Evolutionary conservation across 805 yeast genomes (phyloP).

Genomic region (Kuraishia floccosa): DNA sequence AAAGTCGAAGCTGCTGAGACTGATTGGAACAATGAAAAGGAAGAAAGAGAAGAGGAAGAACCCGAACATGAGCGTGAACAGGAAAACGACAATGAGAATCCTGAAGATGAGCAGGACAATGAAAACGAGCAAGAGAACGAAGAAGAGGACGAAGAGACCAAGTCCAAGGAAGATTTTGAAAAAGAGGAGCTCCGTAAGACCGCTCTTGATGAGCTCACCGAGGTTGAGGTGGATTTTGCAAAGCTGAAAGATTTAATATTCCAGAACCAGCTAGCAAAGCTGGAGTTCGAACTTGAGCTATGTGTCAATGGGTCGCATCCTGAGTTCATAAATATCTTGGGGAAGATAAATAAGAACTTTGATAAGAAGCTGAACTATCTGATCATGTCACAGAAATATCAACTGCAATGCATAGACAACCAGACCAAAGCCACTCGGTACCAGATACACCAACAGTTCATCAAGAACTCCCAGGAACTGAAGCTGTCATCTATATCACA

Average conservation of each 20-base stretch:
- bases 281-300: conserved; percentile 76
- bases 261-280: conserved; percentile 67
- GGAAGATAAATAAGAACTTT: conserved; percentile 60
- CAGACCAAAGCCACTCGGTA: conserved; percentile 76
- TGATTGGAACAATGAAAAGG: conserved; percentile 3
- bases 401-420: conserved; percentile 62
- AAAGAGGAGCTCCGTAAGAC: conserved; percentile 36
- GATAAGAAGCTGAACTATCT: conserved; percentile 45
- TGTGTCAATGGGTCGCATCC: conserved; percentile 90
- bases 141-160: conserved; percentile 7
- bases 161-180: conserved; percentile 11
- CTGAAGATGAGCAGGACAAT: conserved; percentile 5
- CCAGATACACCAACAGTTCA: conserved; percentile 73
- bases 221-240: conserved; percentile 82
- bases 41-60: conserved; percentile 2
- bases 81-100: conserved; percentile 8
- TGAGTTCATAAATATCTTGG: conserved; percentile 63
- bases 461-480: conserved; percentile 54
- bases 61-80: conserved; percentile 2
- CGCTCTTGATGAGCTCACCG: conserved; percentile 65
- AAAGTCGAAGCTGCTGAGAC: background rate
- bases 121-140: conserved; percentile 7
- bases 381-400: conserved; percentile 41
- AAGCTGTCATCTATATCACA: conserved; percentile 53
- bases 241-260: conserved; percentile 72